Base-by-base conservation (phyloP, 2,329 filamentous ascomycete genomes). In the Pyricularia sp. region DNA sequence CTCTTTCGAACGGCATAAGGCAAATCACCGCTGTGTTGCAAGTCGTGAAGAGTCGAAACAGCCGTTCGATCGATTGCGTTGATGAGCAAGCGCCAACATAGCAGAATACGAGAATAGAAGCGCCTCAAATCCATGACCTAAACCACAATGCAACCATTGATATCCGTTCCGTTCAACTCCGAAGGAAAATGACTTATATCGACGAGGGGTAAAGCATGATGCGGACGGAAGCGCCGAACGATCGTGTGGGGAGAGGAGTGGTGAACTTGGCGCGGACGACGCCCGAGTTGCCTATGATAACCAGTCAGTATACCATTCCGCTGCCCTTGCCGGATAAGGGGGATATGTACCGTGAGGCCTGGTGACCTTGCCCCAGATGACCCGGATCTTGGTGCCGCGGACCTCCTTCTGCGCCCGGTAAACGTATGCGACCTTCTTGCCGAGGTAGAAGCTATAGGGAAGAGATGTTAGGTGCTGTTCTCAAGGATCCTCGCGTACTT, bases 361-460 rank as follows among this genome's bases (percentile, higher is more conserved):
- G 40, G 70, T 70, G 63, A 70, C 69, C 68, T 70, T 71, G 68
- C 70, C 70, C 70, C 70, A 71, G 67, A 71, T 71, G 26, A 97
- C 89, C 77, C 93, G 88, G 83, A 97, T 96, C 89, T 97, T 97
- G 79, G 92, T 93, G 78, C 94, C 94, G 76, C 93, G 90, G 77
- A 96, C 86, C 85, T 96, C 91, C 82, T 88, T 93, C 82, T 91
- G 88, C 74, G 88, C 93, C 78, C 93, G 91, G 87, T 97, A 99
- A 81, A 99, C 92, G 81, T 92, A 99, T 79, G 94, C 94, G 79
- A 97, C 88, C 84, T 93, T 93, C 90, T 99, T 99, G 83, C 94
- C 94, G 72, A 91, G 84, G 85, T 99, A 99, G 90, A 97, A 97
- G 82, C 83, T 85, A 72, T 66, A 67, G 26, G 3, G 30, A 28